A percentile compares a stretch with the other conserved stretches of the same genome.
Evolutionary conservation across 352 stramenopile genomes (phyloP).

Genomic region (Blastocystis hominis): DNA sequence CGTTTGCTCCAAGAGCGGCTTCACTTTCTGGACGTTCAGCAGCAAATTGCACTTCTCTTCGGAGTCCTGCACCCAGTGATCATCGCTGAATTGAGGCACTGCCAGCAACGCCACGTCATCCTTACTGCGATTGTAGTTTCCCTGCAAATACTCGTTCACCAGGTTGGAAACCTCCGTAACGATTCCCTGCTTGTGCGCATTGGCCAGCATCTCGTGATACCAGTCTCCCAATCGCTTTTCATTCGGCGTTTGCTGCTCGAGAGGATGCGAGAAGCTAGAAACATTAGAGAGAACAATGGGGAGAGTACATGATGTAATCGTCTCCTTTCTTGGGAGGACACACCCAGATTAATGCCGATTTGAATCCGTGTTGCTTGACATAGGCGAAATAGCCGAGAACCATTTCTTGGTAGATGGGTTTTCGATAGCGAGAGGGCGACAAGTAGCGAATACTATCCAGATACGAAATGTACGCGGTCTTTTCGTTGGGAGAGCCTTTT

Average conservation of each 20-base stretch:
- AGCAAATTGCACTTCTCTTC: conserved; percentile 67
- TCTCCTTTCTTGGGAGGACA: conserved; percentile 96
- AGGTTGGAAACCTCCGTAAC: conserved; percentile 88
- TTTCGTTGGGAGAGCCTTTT: conserved; percentile 82
- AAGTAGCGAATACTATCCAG: conserved; percentile 97
- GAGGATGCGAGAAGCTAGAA: conserved; percentile 77
- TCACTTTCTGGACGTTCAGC: not conserved
- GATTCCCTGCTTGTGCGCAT: conserved; percentile 76
- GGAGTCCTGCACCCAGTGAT: conserved; percentile 68
- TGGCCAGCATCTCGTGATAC: conserved; percentile 82
- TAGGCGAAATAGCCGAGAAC: conserved; percentile 95
- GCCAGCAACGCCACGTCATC: conserved; percentile 68
- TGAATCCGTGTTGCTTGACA: conserved; percentile 87
- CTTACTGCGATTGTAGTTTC: conserved; percentile 72
- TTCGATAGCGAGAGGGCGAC: conserved; percentile 84
- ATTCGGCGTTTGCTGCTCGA: conserved; percentile 95
- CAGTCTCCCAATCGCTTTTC: conserved; percentile 88
- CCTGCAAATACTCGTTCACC: conserved; percentile 85
- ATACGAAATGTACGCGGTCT: conserved; percentile 94
- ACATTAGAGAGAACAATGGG: not conserved
- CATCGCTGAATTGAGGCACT: conserved; percentile 61
- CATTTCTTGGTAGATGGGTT: conserved; percentile 96
- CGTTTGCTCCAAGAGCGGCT: not conserved
- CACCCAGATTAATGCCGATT: conserved; percentile 95
- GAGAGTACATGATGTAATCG: conserved; percentile 94